These are phyloP conservation scores for Zostera marina DNA, from an alignment of 116 monocot species.

Conservation along the genomic window DNA sequence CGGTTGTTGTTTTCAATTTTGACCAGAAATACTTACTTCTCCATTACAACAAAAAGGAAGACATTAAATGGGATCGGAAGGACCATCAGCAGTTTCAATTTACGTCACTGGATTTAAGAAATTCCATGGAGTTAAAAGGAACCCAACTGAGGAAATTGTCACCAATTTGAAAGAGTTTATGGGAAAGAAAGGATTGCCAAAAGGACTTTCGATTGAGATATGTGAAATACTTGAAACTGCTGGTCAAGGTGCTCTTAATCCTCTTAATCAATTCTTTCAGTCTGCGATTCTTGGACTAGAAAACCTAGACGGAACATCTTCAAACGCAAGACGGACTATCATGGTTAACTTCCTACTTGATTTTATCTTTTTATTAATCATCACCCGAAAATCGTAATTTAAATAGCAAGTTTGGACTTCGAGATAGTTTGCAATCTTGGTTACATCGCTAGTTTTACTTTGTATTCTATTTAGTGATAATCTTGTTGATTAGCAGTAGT, in stretches of 20 bases:
- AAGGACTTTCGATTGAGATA: constrained; percentile 69
- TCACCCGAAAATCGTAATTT: too few relatives aligned
- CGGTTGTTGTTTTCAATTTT: too few relatives aligned
- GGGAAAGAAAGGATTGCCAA: constrained; percentile 59
- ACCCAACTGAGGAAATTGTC: constrained; percentile 88
- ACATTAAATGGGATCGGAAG: constrained; percentile 81
- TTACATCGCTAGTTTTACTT: too few relatives aligned
- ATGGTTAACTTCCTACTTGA: constrained; percentile 24
- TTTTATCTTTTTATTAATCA: too few relatives aligned
- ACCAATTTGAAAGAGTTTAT: constrained; percentile 55
- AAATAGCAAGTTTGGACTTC: too few relatives aligned
- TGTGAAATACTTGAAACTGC: constrained; percentile 85
- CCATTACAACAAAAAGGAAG: too few relatives aligned
- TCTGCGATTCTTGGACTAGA: constrained; percentile 24
- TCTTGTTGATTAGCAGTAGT: too few relatives aligned
- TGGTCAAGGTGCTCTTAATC: constrained; percentile 57
- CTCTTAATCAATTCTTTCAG: constrained; percentile 48
- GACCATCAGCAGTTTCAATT: constrained; percentile 57
- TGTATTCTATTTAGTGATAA: too few relatives aligned
- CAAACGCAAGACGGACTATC: constrained; percentile 30
- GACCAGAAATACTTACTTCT: too few relatives aligned
- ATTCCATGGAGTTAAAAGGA: constrained; percentile 84
- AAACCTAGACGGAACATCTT: constrained; percentile 15
- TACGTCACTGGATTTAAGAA: constrained; percentile 94
- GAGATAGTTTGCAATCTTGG: too few relatives aligned